Percentiles rank a stretch among this genome's conserved stretches.
Conservation (phyloP, 2,329 filamentous ascomycete genomes). For the Penicillium sp. region DNA sequence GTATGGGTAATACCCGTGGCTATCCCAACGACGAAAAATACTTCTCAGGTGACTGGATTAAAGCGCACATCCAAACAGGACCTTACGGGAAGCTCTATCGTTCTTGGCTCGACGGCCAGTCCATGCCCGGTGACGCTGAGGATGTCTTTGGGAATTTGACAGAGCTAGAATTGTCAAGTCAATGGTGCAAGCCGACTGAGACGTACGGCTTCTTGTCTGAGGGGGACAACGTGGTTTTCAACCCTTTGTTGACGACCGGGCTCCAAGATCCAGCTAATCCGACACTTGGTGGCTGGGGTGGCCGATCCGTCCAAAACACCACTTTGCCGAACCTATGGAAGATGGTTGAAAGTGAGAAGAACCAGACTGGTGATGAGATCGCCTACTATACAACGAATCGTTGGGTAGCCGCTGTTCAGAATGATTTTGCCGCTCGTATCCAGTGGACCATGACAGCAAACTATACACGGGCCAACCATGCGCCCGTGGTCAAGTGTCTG, state of each 20-base stretch:
- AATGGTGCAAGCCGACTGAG: slow-evolving; percentile 12
- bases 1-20: slow-evolving; percentile 15
- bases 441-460: slow-evolving; percentile 22
- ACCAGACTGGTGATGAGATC: slow-evolving; percentile 8
- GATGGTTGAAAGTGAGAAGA: slow-evolving; percentile 11
- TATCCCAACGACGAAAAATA: slow-evolving; percentile 9
- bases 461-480: slow-evolving; percentile 16
- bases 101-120: slow-evolving; percentile 20
- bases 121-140: slow-evolving; percentile 17
- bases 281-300: slow-evolving; percentile 19
- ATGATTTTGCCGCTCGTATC: slow-evolving; percentile 25
- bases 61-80: slow-evolving; percentile 13
- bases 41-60: slow-evolving; percentile 20
- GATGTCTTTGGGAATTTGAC: slow-evolving; percentile 18
- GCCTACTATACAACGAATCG: slow-evolving; percentile 14
- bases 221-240: slow-evolving; percentile 18
- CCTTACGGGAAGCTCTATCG: slow-evolving; percentile 19
- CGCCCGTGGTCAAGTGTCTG: slow-evolving; percentile 15
- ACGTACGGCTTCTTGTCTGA: slow-evolving; percentile 17
- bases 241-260: slow-evolving; percentile 16
- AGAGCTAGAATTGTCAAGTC: background rate
- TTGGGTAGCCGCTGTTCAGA: slow-evolving; percentile 18
- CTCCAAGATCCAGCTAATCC: slow-evolving; percentile 18
- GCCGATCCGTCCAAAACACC: slow-evolving; percentile 11
- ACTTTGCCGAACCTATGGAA: slow-evolving; percentile 14